Conservation (phyloP, 2,329 filamentous ascomycete species). For the Fusarium sp. region DNA sequence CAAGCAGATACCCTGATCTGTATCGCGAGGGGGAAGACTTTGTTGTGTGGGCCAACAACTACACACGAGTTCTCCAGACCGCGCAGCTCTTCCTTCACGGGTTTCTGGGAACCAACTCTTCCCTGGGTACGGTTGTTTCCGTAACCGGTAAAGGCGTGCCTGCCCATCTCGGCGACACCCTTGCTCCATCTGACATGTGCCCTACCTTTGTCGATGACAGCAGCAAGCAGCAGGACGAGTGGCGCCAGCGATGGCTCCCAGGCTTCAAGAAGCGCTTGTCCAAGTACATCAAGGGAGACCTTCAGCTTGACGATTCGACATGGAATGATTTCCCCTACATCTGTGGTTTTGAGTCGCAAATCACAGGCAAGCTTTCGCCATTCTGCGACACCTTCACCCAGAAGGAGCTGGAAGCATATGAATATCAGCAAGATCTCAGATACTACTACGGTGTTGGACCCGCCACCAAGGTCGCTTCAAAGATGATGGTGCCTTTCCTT, state of each 20-base stretch:
- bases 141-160: constrained; percentile 67
- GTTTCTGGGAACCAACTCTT: constrained; percentile 67
- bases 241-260: constrained; percentile 65
- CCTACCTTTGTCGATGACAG: constrained; percentile 67
- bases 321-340: constrained; percentile 72
- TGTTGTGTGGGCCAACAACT: constrained; percentile 74
- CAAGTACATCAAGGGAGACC: constrained; percentile 62
- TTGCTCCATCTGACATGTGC: constrained; percentile 72
- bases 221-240: constrained; percentile 59
- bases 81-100: constrained; percentile 71
- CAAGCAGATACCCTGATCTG: constrained; percentile 59
- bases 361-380: constrained; percentile 69
- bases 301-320: constrained; percentile 66
- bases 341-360: constrained; percentile 79
- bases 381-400: constrained; percentile 73
- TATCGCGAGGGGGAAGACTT: constrained; percentile 64
- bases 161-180: constrained; percentile 68
- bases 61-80: constrained; percentile 71
- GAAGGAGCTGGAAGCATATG: constrained; percentile 71
- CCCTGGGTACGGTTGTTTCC: constrained; percentile 66
- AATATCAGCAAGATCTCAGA: constrained; percentile 75
- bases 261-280: constrained; percentile 66
- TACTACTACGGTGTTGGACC: constrained; percentile 76
- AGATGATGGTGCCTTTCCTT: constrained; percentile 72
- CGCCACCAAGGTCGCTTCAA: constrained; percentile 63